These are phyloP conservation scores for Ricinus communis DNA, from an alignment of 345 rosid genomes.

Conservation along the genomic window DNA sequence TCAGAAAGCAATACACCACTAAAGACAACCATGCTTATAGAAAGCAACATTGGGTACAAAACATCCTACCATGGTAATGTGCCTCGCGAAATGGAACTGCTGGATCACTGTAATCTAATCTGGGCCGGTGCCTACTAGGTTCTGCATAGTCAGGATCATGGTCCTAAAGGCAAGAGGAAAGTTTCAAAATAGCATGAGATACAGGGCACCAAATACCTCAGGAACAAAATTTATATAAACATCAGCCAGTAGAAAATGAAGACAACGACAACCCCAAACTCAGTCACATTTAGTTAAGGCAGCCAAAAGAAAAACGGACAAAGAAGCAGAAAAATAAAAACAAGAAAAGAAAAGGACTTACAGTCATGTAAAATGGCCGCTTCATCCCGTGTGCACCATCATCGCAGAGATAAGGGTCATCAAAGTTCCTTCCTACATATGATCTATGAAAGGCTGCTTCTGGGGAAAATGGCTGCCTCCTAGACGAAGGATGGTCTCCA, in stretches of 20 bases:
- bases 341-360: slow-evolving; percentile 10
- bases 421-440: slow-evolving; percentile 39
- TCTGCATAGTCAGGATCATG: slow-evolving; percentile 47
- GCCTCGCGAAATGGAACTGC: slow-evolving; percentile 36
- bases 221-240: background rate
- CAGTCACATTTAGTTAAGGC: background rate
- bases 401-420: slow-evolving; percentile 43
- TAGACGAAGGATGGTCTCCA: slow-evolving; percentile 30
- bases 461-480: slow-evolving; percentile 47
- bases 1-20: background rate
- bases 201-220: background rate
- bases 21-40: slow-evolving; percentile 3
- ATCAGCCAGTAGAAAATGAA: background rate
- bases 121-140: slow-evolving; percentile 43
- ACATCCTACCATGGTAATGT: slow-evolving; percentile 42
- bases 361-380: slow-evolving; percentile 49
- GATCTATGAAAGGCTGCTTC: slow-evolving; percentile 44
- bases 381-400: slow-evolving; percentile 46
- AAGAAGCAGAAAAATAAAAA: background rate
- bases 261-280: background rate
- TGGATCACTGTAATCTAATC: slow-evolving; percentile 45
- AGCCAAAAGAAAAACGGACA: background rate
- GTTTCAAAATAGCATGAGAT: background rate
- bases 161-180: slow-evolving; percentile 37
- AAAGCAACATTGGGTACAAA: background rate